Percentiles rank a stretch among this genome's conserved stretches.
These are phyloP conservation scores for Bassia scoparia DNA, from an alignment of 148 eudicot genomes.

Conservation along the genomic window DNA sequence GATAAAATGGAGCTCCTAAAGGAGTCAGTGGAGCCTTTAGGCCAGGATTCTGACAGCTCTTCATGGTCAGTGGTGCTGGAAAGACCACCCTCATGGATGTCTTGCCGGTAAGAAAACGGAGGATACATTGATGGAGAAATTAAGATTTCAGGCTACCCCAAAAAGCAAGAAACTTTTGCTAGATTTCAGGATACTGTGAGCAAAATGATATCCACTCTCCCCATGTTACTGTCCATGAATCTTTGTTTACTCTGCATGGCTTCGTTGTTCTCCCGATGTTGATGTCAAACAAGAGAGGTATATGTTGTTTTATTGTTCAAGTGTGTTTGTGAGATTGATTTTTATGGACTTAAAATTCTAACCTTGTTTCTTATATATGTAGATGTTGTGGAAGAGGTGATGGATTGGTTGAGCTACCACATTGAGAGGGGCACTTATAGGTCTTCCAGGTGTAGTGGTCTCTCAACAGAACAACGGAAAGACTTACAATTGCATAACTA, in stretches of 20 bases:
- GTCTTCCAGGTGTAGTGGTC: constrained; percentile 70
- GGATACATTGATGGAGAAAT: constrained; percentile 74
- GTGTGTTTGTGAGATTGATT: neutral
- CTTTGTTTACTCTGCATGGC: constrained; percentile 78
- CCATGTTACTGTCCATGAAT: constrained; percentile 69
- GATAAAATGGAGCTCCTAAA: constrained; percentile 59
- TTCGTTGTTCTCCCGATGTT: constrained; percentile 66
- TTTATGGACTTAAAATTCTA: neutral
- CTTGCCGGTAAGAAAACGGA: constrained; percentile 78
- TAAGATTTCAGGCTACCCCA: constrained; percentile 68
- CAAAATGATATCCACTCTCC: constrained; percentile 89
- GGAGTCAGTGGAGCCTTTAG: constrained; percentile 76
- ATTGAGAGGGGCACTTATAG: constrained; percentile 50
- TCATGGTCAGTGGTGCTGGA: constrained; percentile 93
- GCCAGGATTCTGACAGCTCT: constrained; percentile 89
- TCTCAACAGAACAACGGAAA: constrained; percentile 76
- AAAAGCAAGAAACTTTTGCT: constrained; percentile 77
- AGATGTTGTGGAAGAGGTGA: constrained; percentile 67
- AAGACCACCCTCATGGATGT: constrained; percentile 94
- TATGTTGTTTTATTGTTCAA: neutral
- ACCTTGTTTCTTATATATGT: neutral
- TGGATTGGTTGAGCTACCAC: constrained; percentile 64
- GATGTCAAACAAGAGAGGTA: constrained; percentile 57
- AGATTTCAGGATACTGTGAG: constrained; percentile 82
- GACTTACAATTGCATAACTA: constrained; percentile 74